Evolutionary conservation across 2,329 filamentous ascomycete species (phyloP), one percentile per base, ranked within the genome.

Genomic region (Celoporthe dispersa): DNA sequence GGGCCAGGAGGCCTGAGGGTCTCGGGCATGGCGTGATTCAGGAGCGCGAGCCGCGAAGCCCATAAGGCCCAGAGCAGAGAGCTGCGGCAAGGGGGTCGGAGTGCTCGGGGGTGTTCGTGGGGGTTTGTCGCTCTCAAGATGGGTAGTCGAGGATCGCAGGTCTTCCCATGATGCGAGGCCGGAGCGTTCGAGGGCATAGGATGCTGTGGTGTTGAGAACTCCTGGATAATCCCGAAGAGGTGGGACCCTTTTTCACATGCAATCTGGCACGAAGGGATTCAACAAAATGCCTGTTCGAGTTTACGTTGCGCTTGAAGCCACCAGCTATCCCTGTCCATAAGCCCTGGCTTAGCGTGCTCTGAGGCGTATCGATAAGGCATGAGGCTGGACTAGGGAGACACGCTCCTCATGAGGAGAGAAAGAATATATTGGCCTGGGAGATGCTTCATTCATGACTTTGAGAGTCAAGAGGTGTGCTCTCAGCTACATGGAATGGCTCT

Each of bases 11-110:
- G 79, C 73, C 77, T 77, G 73, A 82, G 80, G 75, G 80, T 78
- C 76, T 83, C 81, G 78, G 83, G 78, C 85, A 87, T 87, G 80
- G 78, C 79, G 81, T 75, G 74, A 76, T 75, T 75, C 71, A 68
- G 72, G 74, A 73, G 74, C 71, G 72, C 70, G 66, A 66, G 69
- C 41, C 68, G 70, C 59, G 72, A 64, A 61, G 68, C 64, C 55
- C 62, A 63, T 68, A 41, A 59, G 62, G 31, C 48, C 37, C 55
- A 62, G 64, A 37, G 44, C 14, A 25, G 35, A 57, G 53, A 31
- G 41, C n/a, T n/a, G 39, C 64, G 51, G 55, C 35, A 35, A 31
- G 61, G 57, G 66, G 31, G 33, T 35, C 60, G 60, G 11, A 39
- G 37, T 39, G 6, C 35, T 3, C 4, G 35, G 37, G 14, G 22